These are phyloP conservation scores for Cokeromyces recurvatus DNA, from an alignment of 371 early-diverging fungal species.

Conservation along the genomic window DNA sequence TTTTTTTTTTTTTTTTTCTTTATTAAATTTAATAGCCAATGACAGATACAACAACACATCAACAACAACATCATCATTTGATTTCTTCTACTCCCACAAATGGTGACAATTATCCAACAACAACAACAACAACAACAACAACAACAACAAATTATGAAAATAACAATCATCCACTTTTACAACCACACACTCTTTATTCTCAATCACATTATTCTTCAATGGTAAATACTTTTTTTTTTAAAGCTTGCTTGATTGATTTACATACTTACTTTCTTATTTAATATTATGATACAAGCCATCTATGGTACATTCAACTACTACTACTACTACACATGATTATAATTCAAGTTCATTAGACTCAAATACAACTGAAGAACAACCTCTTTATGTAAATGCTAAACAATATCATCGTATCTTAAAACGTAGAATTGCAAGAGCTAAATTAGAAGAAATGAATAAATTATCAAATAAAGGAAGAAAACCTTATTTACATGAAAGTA, in stretches of 20 bases:
- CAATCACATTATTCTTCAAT: conserved; percentile 2
- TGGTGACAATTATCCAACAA: neutral
- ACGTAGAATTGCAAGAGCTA: conserved; percentile 73
- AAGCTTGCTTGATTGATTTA: too few species aligned
- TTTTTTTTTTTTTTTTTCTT: neutral
- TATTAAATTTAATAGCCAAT: conserved; percentile 2
- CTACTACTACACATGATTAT: neutral
- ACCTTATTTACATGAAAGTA: conserved; percentile 91
- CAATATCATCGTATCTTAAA: conserved; percentile 92
- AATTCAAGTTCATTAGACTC: neutral
- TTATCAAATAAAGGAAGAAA: conserved; percentile 52
- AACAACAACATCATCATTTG: neutral
- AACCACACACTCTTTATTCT: neutral
- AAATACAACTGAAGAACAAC: conserved; percentile 6
- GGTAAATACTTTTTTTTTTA: conserved; percentile 4
- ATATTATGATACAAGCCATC: conserved; percentile 3
- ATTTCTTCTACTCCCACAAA: too few species aligned
- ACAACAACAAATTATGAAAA: conserved; percentile 2
- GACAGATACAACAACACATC: conserved; percentile 19
- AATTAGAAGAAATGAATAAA: conserved; percentile 54
- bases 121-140: conserved; percentile 4
- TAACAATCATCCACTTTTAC: neutral
- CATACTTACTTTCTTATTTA: too few species aligned
- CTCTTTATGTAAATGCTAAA: conserved; percentile 67
- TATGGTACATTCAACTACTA: conserved; percentile 6